Base-by-base conservation (phyloP, 1,284 basidiomycete species). In the Xerocomus minutiporus region DNA sequence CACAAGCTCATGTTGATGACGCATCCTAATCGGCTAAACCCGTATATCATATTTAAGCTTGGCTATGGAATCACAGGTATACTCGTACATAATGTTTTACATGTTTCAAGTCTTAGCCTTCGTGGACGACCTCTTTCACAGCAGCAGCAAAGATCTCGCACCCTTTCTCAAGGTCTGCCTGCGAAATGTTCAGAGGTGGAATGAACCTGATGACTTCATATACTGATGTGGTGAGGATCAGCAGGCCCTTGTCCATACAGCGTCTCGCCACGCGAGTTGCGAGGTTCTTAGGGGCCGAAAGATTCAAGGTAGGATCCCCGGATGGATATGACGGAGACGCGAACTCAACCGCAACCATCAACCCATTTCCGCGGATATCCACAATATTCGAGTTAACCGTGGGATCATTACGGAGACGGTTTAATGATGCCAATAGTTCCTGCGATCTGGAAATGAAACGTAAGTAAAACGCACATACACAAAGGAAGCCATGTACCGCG, bases 311-410 rank as follows among this genome's bases (percentile, higher is more conserved):
- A 5, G 77, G 71, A 66, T 84, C 81, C 60, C 74, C 70, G 11
- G 69, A 63, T 11, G 75, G 69, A 36, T 74, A 73, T 9, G 70
- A 68, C 0, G 86, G 81, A 5, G 83, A 82, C 2, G 81, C 81
- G 61, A 93, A 93, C 67, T 93, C 91, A 51, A 93, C 77, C 2
- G 79, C 89, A 49, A 88, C 76, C 91, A 93, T 93, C 55, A 93
- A 74, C 8, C 91, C 91, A 28, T 74, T 69, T 1, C 91, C 91
- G 39, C 91, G 84, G 42, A 93, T 77, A 62, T 93, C 91, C 46
- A 90, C 75, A 57, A 93, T 83, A 61, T 79, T 71, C 0, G 74
- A 73, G 20, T 69, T 69, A 29, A 89, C 64, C 43, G 71, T 67
- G 1, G 83, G 75, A 55, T 84, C 77, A 11, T 73, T 61, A 46